Percentiles rank a stretch among this genome's conserved stretches.
phyloP scores from a whole-genome alignment of 495 filamentous ascomycete species.

The Tuber brumale region DNA sequence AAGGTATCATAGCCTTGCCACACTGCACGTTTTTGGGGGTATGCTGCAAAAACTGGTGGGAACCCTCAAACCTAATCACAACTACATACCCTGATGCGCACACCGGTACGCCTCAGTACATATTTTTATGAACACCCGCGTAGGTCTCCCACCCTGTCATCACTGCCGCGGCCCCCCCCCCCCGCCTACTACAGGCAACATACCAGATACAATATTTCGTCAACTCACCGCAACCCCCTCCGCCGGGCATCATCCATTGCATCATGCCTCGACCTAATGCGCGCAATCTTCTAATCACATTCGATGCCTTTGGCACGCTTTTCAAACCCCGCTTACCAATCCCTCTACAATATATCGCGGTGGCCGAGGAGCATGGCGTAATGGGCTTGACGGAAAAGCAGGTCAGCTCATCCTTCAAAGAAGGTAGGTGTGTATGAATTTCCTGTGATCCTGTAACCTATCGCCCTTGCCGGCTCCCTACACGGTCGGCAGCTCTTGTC shows the following conservation, averaged over 20 bases:
- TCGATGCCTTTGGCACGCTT: slow-evolving; percentile 74
- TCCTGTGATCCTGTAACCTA: background rate
- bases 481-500: background rate
- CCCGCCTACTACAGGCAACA: background rate
- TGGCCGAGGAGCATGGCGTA: slow-evolving; percentile 56
- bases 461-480: background rate
- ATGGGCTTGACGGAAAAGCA: slow-evolving; percentile 40
- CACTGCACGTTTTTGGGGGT: background rate
- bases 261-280: slow-evolving; percentile 14
- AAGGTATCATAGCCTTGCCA: background rate
- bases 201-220: background rate
- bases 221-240: slow-evolving; percentile 13
- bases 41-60: background rate
- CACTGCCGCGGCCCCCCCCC: background rate
- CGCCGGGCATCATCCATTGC: background rate
- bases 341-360: slow-evolving; percentile 55
- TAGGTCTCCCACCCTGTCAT: background rate
- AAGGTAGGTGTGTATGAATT: slow-evolving; percentile 29
- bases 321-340: slow-evolving; percentile 59
- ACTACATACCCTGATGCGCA: background rate
- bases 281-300: slow-evolving; percentile 40
- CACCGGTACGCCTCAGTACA: background rate
- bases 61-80: background rate
- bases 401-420: slow-evolving; percentile 43
- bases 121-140: background rate